Evolutionary conservation across 176 grass and related monocot species (phyloP).

Genomic region (Chrysopogon serrulatus): DNA sequence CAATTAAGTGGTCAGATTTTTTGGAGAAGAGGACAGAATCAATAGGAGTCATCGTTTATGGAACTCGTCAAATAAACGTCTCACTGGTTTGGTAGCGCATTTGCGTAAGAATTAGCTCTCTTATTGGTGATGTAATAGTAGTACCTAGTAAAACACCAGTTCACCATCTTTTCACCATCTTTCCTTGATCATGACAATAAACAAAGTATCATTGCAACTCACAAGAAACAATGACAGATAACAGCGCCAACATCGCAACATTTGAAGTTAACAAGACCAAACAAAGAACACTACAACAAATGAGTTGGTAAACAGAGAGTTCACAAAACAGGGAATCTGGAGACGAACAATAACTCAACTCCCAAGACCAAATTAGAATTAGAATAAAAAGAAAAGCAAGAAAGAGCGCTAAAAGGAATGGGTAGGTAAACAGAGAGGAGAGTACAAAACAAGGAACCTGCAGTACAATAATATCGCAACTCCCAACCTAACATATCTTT

Average conservation of each 20-base stretch:
- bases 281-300: background rate
- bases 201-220: background rate
- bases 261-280: background rate
- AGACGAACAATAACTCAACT: background rate
- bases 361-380: background rate
- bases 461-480: background rate
- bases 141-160: background rate
- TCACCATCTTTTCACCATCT: background rate
- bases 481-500: background rate
- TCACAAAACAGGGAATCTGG: background rate
- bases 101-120: background rate
- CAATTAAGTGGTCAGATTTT: background rate
- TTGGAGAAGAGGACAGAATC: background rate
- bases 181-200: background rate
- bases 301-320: background rate
- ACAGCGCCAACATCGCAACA: background rate
- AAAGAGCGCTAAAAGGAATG: background rate
- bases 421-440: slow-evolving; percentile 10
- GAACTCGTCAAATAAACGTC: background rate
- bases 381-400: background rate
- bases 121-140: background rate
- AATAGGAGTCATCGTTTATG: background rate
- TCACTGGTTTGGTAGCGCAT: background rate
- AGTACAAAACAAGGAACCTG: slow-evolving; percentile 10
- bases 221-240: background rate